Base-by-base conservation (phyloP, 768 basidiomycete species). In the Tubosaeta sp. region DNA sequence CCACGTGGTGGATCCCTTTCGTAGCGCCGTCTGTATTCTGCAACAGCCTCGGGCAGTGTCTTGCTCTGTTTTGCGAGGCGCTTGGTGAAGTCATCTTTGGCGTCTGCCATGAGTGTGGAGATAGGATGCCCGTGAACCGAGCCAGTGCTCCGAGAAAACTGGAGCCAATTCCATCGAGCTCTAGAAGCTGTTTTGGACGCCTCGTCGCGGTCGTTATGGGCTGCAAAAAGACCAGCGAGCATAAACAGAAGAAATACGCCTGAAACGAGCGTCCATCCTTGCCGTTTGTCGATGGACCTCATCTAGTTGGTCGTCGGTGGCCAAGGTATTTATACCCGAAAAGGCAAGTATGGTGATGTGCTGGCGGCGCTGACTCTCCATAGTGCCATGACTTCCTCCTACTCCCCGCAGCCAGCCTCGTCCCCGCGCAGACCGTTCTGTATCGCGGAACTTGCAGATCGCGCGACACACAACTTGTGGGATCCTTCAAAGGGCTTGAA, bases 11-110 rank as follows among this genome's bases (percentile, higher is more conserved):
- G 96, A 31, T 81, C 71, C 32, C 88, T 80, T 10, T 73, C 73
- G 68, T 95, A 94, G 51, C 94, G 76, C 49, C 78, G 71, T 57
- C 73, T 81, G 70, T 99, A 99, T 67, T 95, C 92, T 9, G 69
- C 67, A 0, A 91, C 90, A 1, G 95, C 95, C 24, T 81, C 80
- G 35, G 73, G 72, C 31, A 98, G 75, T 1, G 90, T 87, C 60
- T 78, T 82, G 67, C 90, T 93, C 72, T 98, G 96, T 44, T 75
- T 73, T 2, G 72, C 73, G 25, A 98, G 70, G 59, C 86, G 78
- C 30, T 71, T 67, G 31, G 81, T 76, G 68, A 84, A 97, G 46
- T 77, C 76, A n/a, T 64, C 66, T 65, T 92, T 90, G 1, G 93
- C 96, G 2, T 90, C 82, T 11, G 81, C 79, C 78, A 98, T 88